Base-by-base conservation (phyloP, 805 yeast species). In the Jamesozyma piceae region DNA sequence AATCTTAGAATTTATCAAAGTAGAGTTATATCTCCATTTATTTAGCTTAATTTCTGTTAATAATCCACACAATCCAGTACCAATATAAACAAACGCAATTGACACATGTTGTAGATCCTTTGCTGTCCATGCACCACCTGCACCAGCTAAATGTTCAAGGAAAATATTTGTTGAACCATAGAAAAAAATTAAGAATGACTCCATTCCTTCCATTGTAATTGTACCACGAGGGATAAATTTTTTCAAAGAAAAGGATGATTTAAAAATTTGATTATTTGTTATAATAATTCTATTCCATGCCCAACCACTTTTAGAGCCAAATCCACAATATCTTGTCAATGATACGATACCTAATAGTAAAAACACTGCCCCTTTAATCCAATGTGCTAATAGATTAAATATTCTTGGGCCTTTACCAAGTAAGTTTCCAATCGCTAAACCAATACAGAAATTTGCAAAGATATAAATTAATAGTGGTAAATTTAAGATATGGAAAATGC, bases 301-400 rank as follows among this genome's bases (percentile, higher is more conserved):
- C 82, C 94, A 81, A 18, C 97, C 97, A 44, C 72, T 67, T 43
- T 73, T 69, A 30, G 73, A 59, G 53, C 82, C 85, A 11, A 81
- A 84, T 3, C 98, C 98, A 53, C 87, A 78, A 62, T 84, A 89
- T 52, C 97, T 77, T 1, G 88, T 83, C 32, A 92, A 69, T n/a
- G 95, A 74, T 5, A 88, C 58, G 6, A 89, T 47, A 18, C 98
- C 98, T 32, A 83, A 66, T 4, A 71, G 49, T 45, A 87, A 71
- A 58, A 90, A 90, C 2, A 90, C 92, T 21, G 90, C 92, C 46
- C 98, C 98, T 63, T 90, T 90, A 62, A 90, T 90, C 73, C 87
- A 86, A 64, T 90, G 98, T 1, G 98, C 98, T 44, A 90, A 71
- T 41, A 90, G 63, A 53, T 86, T 87, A 67, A 86, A 90, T 13